Evolutionary conservation across 257 asterid genomes (phyloP).

Genomic region (Fraxinus cuspidata): DNA sequence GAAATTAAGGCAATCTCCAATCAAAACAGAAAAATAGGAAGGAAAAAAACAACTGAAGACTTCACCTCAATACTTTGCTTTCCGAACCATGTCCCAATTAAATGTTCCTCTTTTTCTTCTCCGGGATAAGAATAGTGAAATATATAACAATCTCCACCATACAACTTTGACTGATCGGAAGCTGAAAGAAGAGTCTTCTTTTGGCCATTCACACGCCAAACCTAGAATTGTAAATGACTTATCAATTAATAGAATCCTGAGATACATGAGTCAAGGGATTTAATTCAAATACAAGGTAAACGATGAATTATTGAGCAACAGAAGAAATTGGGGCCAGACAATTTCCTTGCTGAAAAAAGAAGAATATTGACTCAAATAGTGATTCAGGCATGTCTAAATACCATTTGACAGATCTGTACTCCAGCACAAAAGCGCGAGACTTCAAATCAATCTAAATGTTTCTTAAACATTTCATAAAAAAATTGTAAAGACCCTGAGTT

Average conservation of each 20-base stretch:
- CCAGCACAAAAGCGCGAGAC: conserved; percentile 1
- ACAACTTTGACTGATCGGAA: conserved; percentile 85
- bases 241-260: conserved; percentile 23
- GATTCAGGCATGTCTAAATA: background rate
- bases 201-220: conserved; percentile 94
- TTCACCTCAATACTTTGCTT: conserved; percentile 84
- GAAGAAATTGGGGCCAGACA: background rate
- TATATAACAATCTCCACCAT: conserved; percentile 94
- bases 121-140: conserved; percentile 93
- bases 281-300: background rate
- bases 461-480: conserved; percentile 9
- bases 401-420: conserved; percentile 3
- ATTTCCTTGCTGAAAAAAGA: background rate
- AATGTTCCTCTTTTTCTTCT: conserved; percentile 84
- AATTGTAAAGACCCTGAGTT: background rate
- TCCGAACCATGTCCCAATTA: conserved; percentile 97
- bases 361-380: background rate
- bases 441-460: conserved; percentile 11
- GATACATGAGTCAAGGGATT: background rate
- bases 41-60: conserved; percentile 20
- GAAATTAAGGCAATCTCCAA: background rate
- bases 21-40: background rate
- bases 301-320: conserved; percentile 12
- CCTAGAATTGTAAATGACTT: conserved; percentile 48
- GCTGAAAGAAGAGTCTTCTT: conserved; percentile 67